Conservation (phyloP, 345 rosid species). For the Lepidium africanum region DNA sequence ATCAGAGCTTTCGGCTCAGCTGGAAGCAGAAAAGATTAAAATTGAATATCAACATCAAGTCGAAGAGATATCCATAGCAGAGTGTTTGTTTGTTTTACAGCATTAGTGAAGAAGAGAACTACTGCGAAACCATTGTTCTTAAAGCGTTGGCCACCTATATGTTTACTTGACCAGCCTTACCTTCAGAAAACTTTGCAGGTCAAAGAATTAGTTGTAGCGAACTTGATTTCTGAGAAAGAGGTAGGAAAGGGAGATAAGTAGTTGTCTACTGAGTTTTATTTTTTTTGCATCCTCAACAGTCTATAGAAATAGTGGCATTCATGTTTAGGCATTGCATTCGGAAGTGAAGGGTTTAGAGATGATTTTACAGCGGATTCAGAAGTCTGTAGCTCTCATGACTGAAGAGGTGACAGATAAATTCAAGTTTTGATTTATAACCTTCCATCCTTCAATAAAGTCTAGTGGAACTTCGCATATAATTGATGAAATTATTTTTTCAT, state of each 20-base stretch:
- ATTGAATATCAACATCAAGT: slow-evolving; percentile 37
- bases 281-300: slow-evolving; percentile 6
- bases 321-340: slow-evolving; percentile 47
- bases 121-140: slow-evolving; percentile 8
- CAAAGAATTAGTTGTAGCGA: slow-evolving; percentile 55
- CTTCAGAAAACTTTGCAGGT: slow-evolving; percentile 55
- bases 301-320: neutral
- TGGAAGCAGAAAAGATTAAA: slow-evolving; percentile 43
- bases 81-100: neutral
- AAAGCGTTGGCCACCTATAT: slow-evolving; percentile 13
- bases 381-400: slow-evolving; percentile 48
- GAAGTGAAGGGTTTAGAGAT: slow-evolving; percentile 48
- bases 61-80: slow-evolving; percentile 60
- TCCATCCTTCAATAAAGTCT: neutral
- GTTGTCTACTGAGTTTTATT: neutral
- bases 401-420: slow-evolving; percentile 45
- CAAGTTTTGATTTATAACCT: neutral
- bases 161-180: slow-evolving; percentile 56
- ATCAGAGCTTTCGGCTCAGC: slow-evolving; percentile 46
- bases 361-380: slow-evolving; percentile 52
- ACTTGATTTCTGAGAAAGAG: slow-evolving; percentile 62
- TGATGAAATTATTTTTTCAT: neutral
- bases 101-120: neutral
- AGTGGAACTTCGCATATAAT: neutral
- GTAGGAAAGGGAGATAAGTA: slow-evolving; percentile 28